These are phyloP conservation scores for Cercospora zeina DNA, from an alignment of 2,329 filamentous ascomycete species.

Conservation along the genomic window DNA sequence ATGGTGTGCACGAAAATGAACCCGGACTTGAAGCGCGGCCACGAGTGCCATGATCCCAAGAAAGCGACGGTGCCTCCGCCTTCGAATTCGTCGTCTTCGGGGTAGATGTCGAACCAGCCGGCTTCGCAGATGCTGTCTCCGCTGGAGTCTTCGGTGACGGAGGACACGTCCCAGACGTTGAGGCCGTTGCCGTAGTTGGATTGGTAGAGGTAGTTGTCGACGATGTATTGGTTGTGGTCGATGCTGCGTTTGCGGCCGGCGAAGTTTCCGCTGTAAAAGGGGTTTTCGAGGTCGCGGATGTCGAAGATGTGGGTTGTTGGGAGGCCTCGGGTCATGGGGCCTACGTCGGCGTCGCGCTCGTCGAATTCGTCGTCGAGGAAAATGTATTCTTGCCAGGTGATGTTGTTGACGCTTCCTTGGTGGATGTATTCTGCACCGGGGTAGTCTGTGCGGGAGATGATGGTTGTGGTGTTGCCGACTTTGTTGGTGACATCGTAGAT, in stretches of 20 bases:
- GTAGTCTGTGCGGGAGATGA: conserved; percentile 53
- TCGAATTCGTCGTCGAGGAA: conserved; percentile 58
- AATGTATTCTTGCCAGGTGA: conserved; percentile 45
- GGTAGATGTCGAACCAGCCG: conserved; percentile 55
- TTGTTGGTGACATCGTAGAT: conserved; percentile 52
- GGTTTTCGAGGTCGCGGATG: conserved; percentile 48
- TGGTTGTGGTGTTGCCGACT: conserved; percentile 34
- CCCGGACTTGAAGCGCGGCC: conserved; percentile 53
- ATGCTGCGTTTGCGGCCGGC: conserved; percentile 39
- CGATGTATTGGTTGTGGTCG: conserved; percentile 48
- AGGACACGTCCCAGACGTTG: conserved; percentile 42
- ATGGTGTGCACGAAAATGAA: conserved; percentile 56
- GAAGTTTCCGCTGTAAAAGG: conserved; percentile 45
- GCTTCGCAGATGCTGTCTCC: conserved; percentile 50
- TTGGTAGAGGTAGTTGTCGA: conserved; percentile 42
- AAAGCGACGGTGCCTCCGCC: conserved; percentile 42
- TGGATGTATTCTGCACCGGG: conserved; percentile 54
- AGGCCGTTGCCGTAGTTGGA: conserved; percentile 44
- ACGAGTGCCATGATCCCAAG: conserved; percentile 51
- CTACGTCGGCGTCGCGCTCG: conserved; percentile 40
- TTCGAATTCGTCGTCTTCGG: conserved; percentile 49
- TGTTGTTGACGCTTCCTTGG: conserved; percentile 55
- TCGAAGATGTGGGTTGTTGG: conserved; percentile 49
- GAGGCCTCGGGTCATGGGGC: conserved; percentile 40
- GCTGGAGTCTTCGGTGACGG: conserved; percentile 46